Percentiles rank a stretch among this genome's conserved stretches.
Evolutionary conservation across 2,329 filamentous ascomycete species (phyloP).

Genomic region (Didymella pomorum): DNA sequence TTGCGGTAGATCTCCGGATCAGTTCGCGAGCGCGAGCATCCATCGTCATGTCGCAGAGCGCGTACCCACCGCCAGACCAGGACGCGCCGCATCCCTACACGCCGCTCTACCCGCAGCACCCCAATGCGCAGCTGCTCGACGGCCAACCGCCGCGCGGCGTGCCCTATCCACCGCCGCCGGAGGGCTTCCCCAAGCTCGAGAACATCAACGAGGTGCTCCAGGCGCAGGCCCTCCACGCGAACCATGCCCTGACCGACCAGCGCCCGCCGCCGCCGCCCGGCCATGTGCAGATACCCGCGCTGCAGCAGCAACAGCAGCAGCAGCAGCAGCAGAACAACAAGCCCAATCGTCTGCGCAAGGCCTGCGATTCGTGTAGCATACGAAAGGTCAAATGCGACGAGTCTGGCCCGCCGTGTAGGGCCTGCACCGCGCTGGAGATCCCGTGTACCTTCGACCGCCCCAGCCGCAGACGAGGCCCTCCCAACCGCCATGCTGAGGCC

Average conservation of each 20-base stretch:
- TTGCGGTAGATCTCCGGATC: slow-evolving; percentile 17
- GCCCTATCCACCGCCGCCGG: slow-evolving; percentile 14
- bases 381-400: slow-evolving; percentile 67
- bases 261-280: slow-evolving; percentile 27
- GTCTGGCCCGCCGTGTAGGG: slow-evolving; percentile 70
- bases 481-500: slow-evolving; percentile 71
- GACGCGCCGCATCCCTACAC: slow-evolving; percentile 21
- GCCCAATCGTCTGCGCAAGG: slow-evolving; percentile 50
- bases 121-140: slow-evolving; percentile 21
- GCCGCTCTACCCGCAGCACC: slow-evolving; percentile 20
- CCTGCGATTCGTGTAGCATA: slow-evolving; percentile 54
- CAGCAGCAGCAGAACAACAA: slow-evolving; percentile 37
- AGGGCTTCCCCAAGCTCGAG: slow-evolving; percentile 47
- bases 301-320: slow-evolving; percentile 24
- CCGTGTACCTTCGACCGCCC: slow-evolving; percentile 72
- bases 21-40: slow-evolving; percentile 16
- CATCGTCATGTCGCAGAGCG: slow-evolving; percentile 20
- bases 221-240: slow-evolving; percentile 48
- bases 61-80: slow-evolving; percentile 21
- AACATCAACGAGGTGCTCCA: slow-evolving; percentile 49
- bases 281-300: slow-evolving; percentile 16
- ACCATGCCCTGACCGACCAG: slow-evolving; percentile 43
- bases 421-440: slow-evolving; percentile 70
- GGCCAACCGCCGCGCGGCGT: slow-evolving; percentile 11
- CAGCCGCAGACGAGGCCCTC: slow-evolving; percentile 69